Conservation (phyloP, 345 rosid species). For the Carallia pectinifolia region DNA sequence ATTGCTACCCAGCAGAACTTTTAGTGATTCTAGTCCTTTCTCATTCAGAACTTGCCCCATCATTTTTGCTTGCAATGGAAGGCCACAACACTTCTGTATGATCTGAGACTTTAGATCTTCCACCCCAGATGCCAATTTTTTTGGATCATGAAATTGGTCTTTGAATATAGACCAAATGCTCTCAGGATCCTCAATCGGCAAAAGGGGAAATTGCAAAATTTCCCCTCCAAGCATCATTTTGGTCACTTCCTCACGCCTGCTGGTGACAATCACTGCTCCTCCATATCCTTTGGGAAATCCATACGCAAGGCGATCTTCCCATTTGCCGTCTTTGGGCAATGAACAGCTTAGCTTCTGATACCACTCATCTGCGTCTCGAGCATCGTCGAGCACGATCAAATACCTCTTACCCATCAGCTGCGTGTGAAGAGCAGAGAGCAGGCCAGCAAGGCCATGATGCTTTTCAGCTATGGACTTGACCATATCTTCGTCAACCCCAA, state of each 20-base stretch:
- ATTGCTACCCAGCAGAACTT: too few species aligned
- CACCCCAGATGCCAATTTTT: not conserved
- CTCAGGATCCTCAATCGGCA: conserved; percentile 25
- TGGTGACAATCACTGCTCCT: conserved; percentile 48
- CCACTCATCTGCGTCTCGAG: conserved; percentile 28
- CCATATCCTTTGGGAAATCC: conserved; percentile 56
- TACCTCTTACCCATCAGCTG: conserved; percentile 46
- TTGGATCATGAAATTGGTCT: not conserved
- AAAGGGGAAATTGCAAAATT: conserved; percentile 27
- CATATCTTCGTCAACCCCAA: conserved; percentile 40
- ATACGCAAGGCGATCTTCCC: conserved; percentile 31
- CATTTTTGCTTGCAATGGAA: not conserved
- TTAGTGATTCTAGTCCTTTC: too few species aligned
- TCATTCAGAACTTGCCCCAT: not conserved
- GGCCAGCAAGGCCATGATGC: conserved; percentile 14
- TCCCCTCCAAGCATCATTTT: conserved; percentile 45
- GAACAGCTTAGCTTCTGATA: conserved; percentile 18
- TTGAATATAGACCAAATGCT: conserved; percentile 34
- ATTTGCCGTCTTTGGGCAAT: conserved; percentile 10
- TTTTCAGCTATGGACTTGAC: not conserved
- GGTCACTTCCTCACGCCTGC: conserved; percentile 32
- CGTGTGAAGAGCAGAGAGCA: conserved; percentile 37
- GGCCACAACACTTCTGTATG: not conserved
- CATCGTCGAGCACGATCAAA: conserved; percentile 50
- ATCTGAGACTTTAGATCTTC: not conserved